Evolutionary conservation across 2,329 filamentous ascomycete species (phyloP), one percentile per base, ranked within the genome.

Genomic region (Aspergillus japonicus): DNA sequence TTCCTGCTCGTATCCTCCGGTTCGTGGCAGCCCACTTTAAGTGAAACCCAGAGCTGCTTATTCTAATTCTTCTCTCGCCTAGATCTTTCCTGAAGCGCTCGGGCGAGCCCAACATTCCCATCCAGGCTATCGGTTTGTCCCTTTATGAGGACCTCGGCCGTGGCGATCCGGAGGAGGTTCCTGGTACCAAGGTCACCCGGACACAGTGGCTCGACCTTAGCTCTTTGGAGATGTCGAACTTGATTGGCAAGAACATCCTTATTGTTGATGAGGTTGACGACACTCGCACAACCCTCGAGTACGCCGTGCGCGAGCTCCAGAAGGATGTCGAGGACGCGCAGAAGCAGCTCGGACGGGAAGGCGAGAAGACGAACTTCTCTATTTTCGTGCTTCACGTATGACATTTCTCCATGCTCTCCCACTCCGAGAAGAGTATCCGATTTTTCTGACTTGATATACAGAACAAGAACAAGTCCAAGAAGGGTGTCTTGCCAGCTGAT

Each of bases 391-490:
- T 99, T 71, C 95, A 99, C 79, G 89, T 92, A 80, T 70, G 87
- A 12, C 33, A 24, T 48, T 0, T 4, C 12, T 12, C 23, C 23
- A 10, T 19, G 47, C 8, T 23, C 24, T 23, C 1, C 8, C 19
- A 35, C 26, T 42, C 16, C n/a, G 21, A n/a, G 12, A 23, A 19
- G 16, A 6, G 16, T 19, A 16, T 50, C 2, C 14, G 33, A 47
- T 10, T 7, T 11, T 24, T 53, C 54, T 31, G 56, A 44, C 23
- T 50, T 44, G 16, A 56, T 33, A 11, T 33, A 62, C 68, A 92
- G 88, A 99, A 99, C 85, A 99, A 99, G 87, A 87, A 97, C 79
- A 98, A 99, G 85, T 66, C 81, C 57, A 99, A 99, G 88, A 96
- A 97, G 84, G 95, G 95, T 56, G 80, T 79, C 21, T 83, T 99